phyloP scores from a whole-genome alignment of 345 rosid genomes.

The Crucihimalaya himalaica region DNA sequence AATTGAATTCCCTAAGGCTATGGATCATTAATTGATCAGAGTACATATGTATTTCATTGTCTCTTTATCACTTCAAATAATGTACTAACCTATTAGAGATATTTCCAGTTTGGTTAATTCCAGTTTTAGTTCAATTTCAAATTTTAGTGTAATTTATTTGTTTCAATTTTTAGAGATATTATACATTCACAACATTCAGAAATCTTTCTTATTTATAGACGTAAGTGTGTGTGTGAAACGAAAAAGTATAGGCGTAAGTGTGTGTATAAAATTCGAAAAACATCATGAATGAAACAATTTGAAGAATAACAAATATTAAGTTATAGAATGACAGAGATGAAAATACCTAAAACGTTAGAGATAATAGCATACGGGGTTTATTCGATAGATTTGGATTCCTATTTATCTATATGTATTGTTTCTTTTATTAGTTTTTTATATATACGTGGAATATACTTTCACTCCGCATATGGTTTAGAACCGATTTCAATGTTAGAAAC shows the following conservation, averaged over 20 bases:
- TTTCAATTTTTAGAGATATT: background rate
- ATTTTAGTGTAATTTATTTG: background rate
- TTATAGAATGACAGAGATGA: constrained; percentile 22
- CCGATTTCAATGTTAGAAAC: constrained; percentile 27
- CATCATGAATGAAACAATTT: constrained; percentile 13
- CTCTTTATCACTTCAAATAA: background rate
- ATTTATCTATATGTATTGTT: constrained; percentile 31
- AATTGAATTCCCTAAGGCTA: background rate
- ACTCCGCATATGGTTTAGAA: constrained; percentile 24
- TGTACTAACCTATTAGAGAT: constrained; percentile 7
- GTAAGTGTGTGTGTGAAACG: background rate
- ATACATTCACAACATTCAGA: background rate
- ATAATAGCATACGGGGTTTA: constrained; percentile 32
- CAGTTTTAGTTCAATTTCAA: background rate
- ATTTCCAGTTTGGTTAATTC: background rate
- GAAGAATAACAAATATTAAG: background rate
- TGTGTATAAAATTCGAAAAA: background rate
- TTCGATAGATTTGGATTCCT: constrained; percentile 40
- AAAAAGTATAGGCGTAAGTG: background rate
- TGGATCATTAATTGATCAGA: background rate
- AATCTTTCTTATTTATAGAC: background rate
- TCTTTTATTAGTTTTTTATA: constrained; percentile 1
- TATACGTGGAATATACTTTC: constrained; percentile 34
- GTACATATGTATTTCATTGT: background rate
- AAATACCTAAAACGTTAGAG: constrained; percentile 26